Base-by-base conservation (phyloP, 2,329 filamentous ascomycete genomes). In the Colletotrichum sp. region DNA sequence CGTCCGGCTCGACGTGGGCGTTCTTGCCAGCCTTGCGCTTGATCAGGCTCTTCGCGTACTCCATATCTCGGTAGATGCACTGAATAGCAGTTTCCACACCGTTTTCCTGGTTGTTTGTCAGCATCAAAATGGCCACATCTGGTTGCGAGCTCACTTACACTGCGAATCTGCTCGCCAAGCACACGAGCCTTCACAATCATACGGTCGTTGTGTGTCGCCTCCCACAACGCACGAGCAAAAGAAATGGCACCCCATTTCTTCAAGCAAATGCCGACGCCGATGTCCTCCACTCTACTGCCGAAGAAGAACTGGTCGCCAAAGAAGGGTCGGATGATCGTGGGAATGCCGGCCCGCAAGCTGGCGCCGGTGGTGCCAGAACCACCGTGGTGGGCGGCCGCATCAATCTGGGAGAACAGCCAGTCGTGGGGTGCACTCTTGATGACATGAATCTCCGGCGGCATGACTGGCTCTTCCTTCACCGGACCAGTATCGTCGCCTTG, bases 231-330 rank as follows among this genome's bases (percentile, higher is more conserved):
- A 74, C 95, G 90, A 18, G 95, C 94, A 80, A 99, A 96, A 49
- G 93, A 91, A 78, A 92, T 94, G n/a, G 95, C 93, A 26, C 97
- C 98, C 87, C 98, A 92, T 84, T 95, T 97, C 87, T 94, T 96
- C 80, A 99, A 89, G 81, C 93, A 95, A 24, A 98, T 93, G 1
- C 97, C 97, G 3, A 99, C 97, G 1, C 97, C 96, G 8, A 99
- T 89, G 81, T 99, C 96, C 83, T 99, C 96, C 2, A 99, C 94
- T 6, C 97, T 91, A 34, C 90, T 92, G 8, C 96, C 97, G 80
- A 98, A 99, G 88, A 99, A 99, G 89, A 94, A 98, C 83, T 99
- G 97, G 81, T 99, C 97, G 7, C 97, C 97, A 82, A 99, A 99
- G 88, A 99, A 99, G 0, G 97, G 97, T 77, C 96, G 95, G 82